phyloP scores from a whole-genome alignment of 192 early-diverging fungal genomes.

The Linnemannia hyalina region DNA sequence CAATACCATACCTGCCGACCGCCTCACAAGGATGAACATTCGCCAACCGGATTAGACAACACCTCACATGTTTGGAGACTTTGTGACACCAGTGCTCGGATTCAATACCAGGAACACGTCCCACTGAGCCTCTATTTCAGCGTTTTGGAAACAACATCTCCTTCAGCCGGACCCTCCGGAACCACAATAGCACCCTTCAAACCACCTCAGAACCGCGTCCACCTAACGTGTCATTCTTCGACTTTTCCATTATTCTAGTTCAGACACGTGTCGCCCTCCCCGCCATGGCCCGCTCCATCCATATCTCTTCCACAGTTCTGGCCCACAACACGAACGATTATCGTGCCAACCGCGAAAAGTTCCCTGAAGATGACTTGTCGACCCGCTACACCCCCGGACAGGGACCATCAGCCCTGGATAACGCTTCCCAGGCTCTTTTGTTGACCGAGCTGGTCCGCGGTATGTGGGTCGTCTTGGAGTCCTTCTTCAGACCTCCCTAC shows the following conservation, averaged over 20 bases:
- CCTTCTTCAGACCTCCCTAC: constrained; percentile 95
- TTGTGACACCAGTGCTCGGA: not conserved
- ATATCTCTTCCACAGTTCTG: constrained; percentile 36
- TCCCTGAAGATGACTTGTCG: constrained; percentile 50
- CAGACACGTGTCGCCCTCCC: constrained; percentile 51
- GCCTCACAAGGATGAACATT: not conserved
- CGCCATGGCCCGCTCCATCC: constrained; percentile 42
- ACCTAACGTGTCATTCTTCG: constrained; percentile 5
- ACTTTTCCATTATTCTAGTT: constrained; percentile 13
- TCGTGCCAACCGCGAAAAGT: constrained; percentile 50
- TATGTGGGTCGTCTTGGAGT: constrained; percentile 92
- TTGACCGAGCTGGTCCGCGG: constrained; percentile 93
- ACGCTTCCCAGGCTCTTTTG: constrained; percentile 82
- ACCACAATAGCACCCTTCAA: not conserved
- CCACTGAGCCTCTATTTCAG: not conserved
- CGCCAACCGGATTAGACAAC: not conserved
- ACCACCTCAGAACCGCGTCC: not conserved
- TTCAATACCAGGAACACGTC: not conserved
- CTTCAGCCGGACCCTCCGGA: not conserved
- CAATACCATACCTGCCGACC: not conserved
- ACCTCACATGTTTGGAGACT: not conserved
- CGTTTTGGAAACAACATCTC: not conserved
- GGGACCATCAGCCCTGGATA: constrained; percentile 59
- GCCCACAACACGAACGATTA: constrained; percentile 54
- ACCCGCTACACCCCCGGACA: constrained; percentile 39